phyloP scores from a whole-genome alignment of 148 eudicot species.

The Suaeda aralocaspica region DNA sequence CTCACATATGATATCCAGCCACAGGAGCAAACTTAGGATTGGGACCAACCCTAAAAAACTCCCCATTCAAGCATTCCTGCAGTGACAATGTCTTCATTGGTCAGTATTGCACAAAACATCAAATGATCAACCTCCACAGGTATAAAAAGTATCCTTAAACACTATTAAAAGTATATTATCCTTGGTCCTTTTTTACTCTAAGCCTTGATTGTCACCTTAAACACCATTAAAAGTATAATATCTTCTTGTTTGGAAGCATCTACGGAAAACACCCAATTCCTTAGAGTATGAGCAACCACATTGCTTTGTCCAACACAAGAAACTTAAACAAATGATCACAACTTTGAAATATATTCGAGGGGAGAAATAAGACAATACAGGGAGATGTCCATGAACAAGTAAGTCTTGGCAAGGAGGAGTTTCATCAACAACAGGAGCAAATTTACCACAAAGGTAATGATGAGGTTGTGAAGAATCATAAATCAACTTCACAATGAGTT shows the following conservation, averaged over 20 bases:
- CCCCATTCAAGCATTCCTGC: conserved; percentile 95
- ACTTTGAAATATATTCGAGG: background rate
- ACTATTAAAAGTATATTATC: too few relatives aligned
- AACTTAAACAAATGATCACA: background rate
- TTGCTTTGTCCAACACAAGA: background rate
- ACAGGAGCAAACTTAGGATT: conserved; percentile 85
- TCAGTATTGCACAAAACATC: background rate
- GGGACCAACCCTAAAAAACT: conserved; percentile 95
- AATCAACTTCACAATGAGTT: conserved; percentile 57
- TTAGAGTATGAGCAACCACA: background rate
- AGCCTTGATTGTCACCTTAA: too few relatives aligned
- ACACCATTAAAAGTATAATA: background rate
- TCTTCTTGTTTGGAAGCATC: background rate
- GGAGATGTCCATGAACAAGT: conserved; percentile 64
- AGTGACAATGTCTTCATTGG: background rate
- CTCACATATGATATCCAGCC: conserved; percentile 95
- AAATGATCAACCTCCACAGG: background rate
- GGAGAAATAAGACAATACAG: conserved; percentile 35
- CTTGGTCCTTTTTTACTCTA: too few relatives aligned
- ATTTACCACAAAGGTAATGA: conserved; percentile 68
- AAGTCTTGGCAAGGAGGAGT: conserved; percentile 76
- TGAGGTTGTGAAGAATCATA: conserved; percentile 52
- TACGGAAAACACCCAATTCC: background rate
- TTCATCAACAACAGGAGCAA: conserved; percentile 66
- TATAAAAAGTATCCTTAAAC: too few relatives aligned